Percentiles rank a stretch among this genome's conserved stretches.
Evolutionary conservation across 2,329 filamentous ascomycete species (phyloP).

Genomic region (Alternaria triticimaculans): DNA sequence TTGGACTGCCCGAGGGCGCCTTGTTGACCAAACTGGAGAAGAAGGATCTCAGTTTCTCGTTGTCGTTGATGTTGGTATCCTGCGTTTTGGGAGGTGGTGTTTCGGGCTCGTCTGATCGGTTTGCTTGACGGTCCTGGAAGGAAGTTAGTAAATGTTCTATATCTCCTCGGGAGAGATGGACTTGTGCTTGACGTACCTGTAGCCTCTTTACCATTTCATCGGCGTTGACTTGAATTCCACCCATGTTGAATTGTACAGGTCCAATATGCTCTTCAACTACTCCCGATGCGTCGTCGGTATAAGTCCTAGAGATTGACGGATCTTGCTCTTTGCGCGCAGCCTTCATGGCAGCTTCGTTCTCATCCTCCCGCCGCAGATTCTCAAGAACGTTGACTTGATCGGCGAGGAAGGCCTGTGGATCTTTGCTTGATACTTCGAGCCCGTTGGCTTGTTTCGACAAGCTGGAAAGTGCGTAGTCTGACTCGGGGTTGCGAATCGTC

Average conservation of each 20-base stretch:
- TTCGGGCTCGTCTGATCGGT: constrained; percentile 36
- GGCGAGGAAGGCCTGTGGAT: constrained; percentile 78
- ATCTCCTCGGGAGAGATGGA: neutral
- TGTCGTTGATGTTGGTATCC: constrained; percentile 45
- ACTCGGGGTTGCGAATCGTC: constrained; percentile 76
- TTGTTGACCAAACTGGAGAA: constrained; percentile 50
- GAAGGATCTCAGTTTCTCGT: constrained; percentile 50
- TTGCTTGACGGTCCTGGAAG: constrained; percentile 48
- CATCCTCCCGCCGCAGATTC: constrained; percentile 64
- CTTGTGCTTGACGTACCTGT: constrained; percentile 64
- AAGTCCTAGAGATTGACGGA: constrained; percentile 26
- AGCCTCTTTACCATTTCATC: constrained; percentile 90
- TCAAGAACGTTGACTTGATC: constrained; percentile 80
- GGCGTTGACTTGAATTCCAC: constrained; percentile 93
- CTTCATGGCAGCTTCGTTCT: constrained; percentile 58
- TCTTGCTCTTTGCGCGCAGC: constrained; percentile 46
- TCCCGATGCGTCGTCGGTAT: constrained; percentile 40
- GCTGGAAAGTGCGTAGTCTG: constrained; percentile 50
- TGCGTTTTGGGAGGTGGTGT: constrained; percentile 32
- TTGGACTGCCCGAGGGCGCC: constrained; percentile 33
- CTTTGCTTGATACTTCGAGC: constrained; percentile 70
- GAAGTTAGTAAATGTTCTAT: constrained; percentile 12
- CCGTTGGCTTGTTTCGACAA: constrained; percentile 54
- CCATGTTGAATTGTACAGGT: constrained; percentile 97
- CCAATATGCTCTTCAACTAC: constrained; percentile 72